Evolutionary conservation across 306 rosid genomes (phyloP).

Genomic region (Sicyos edulis): DNA sequence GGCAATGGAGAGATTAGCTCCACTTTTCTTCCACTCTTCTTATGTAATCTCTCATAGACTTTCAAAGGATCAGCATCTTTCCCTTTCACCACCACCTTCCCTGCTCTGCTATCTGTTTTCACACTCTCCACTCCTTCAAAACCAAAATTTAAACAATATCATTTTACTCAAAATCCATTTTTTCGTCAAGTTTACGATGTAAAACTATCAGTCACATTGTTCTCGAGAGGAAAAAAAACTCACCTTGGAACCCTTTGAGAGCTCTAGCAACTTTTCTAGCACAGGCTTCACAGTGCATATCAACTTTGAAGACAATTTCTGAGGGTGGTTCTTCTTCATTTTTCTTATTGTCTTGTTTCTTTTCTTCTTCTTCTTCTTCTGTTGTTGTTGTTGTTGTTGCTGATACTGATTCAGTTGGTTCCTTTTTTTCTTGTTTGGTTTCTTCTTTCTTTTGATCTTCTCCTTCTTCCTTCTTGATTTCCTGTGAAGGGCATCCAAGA

Average conservation of each 20-base stretch:
- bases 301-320: slow-evolving; percentile 80
- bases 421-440: slow-evolving; percentile 1
- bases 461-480: slow-evolving; percentile 30
- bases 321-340: slow-evolving; percentile 44
- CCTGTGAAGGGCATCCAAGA: slow-evolving; percentile 23
- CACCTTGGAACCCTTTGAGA: slow-evolving; percentile 85
- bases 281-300: slow-evolving; percentile 97
- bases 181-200: background rate
- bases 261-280: slow-evolving; percentile 86
- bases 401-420: background rate
- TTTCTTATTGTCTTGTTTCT: slow-evolving; percentile 28
- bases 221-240: background rate
- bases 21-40: slow-evolving; percentile 28
- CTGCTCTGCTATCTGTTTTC: slow-evolving; percentile 20
- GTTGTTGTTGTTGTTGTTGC: background rate
- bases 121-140: slow-evolving; percentile 24
- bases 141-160: background rate
- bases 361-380: slow-evolving; percentile 26
- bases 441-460: slow-evolving; percentile 28
- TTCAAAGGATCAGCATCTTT: slow-evolving; percentile 22
- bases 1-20: slow-evolving; percentile 45
- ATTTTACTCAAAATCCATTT: background rate
- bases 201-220: slow-evolving; percentile 4
- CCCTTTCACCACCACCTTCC: slow-evolving; percentile 31
- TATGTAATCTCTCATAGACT: slow-evolving; percentile 24